These are phyloP conservation scores for Alopecurus myosuroides DNA, from an alignment of 176 grass and related monocot genomes.

Conservation along the genomic window DNA sequence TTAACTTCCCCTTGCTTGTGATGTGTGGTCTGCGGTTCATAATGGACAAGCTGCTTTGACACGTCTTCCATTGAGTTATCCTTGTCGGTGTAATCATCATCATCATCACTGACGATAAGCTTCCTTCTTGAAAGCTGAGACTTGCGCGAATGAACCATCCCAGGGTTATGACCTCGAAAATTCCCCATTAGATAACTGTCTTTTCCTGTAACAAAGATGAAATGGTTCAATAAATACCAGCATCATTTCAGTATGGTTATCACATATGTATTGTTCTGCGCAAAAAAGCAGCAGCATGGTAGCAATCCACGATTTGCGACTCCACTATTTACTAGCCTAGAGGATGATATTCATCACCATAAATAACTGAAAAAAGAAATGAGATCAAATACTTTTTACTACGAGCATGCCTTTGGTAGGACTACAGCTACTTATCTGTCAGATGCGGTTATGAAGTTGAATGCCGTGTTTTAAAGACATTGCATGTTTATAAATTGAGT, in stretches of 20 bases:
- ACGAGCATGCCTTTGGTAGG: not conserved
- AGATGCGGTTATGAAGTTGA: not conserved
- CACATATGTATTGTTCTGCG: not conserved
- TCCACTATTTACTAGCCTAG: not conserved
- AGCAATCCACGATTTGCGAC: not conserved
- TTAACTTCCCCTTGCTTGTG: not conserved
- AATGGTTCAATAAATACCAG: not conserved
- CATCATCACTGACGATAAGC: conserved; percentile 8
- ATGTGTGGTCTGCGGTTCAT: conserved; percentile 25
- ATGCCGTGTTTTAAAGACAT: not conserved
- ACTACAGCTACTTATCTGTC: not conserved
- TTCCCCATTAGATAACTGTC: conserved; percentile 16
- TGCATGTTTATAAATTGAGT: not conserved
- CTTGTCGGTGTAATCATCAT: conserved; percentile 15
- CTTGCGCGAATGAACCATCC: conserved; percentile 8
- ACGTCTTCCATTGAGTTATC: conserved; percentile 23
- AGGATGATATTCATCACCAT: not conserved
- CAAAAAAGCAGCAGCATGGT: not conserved
- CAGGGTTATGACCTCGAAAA: conserved; percentile 4
- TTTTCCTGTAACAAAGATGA: conserved; percentile 9
- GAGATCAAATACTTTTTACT: not conserved
- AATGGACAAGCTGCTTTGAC: conserved; percentile 33
- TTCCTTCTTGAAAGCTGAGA: conserved; percentile 20
- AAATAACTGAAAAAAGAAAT: not conserved
- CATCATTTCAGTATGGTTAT: not conserved